Conservation (phyloP, 345 rosid species). For the Populus davidiana region DNA sequence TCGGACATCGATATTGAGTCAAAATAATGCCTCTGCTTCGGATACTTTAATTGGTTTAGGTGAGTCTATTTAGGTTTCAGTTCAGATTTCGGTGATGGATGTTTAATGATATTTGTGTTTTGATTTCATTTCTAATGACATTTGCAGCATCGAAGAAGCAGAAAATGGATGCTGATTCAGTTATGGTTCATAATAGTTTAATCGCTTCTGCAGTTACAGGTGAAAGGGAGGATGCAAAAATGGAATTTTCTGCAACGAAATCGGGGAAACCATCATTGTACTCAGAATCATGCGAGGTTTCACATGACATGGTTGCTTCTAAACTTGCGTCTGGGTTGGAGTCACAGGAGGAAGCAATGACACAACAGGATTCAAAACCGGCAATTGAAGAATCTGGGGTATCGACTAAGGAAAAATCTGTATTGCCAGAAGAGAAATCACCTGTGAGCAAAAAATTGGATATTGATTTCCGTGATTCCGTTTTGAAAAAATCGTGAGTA, state of each 20-base stretch:
- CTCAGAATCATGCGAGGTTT: not conserved
- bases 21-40: not conserved
- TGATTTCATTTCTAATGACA: not conserved
- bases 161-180: constrained; percentile 26
- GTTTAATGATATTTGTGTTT: not conserved
- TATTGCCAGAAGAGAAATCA: constrained; percentile 13
- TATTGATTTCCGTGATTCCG: constrained; percentile 29
- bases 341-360: constrained; percentile 14
- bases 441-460: constrained; percentile 14
- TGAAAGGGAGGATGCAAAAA: constrained; percentile 18
- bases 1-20: constrained; percentile 6
- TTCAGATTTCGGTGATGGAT: not conserved
- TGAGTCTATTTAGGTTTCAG: not conserved
- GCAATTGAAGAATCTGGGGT: constrained; percentile 22
- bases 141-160: constrained; percentile 35
- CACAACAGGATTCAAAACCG: constrained; percentile 22
- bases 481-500: constrained; percentile 37
- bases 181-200: constrained; percentile 10
- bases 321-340: constrained; percentile 19
- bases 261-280: constrained; percentile 4
- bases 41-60: constrained; percentile 23
- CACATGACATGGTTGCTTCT: constrained; percentile 10
- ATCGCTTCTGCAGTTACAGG: constrained; percentile 13
- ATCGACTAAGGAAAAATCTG: constrained; percentile 11
- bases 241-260: constrained; percentile 13